These are phyloP conservation scores for Aspergillus amoenus DNA, from an alignment of 2,329 filamentous ascomycete species.

Conservation along the genomic window DNA sequence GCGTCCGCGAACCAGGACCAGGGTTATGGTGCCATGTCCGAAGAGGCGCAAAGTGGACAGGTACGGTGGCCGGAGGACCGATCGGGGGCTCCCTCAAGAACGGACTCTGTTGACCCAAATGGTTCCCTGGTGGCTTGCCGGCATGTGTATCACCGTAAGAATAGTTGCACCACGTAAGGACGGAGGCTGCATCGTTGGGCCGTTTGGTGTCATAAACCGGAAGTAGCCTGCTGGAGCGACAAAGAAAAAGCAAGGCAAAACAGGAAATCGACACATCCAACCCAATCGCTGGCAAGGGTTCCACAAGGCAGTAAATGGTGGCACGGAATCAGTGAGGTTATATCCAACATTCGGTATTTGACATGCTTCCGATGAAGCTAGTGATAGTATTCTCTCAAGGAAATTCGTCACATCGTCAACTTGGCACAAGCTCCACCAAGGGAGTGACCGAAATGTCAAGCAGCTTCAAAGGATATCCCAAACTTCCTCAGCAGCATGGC, in stretches of 20 bases:
- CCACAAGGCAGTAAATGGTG: constrained; percentile 5
- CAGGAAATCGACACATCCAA: constrained; percentile 14
- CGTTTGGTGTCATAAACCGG: neutral
- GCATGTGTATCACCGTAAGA: constrained; percentile 3
- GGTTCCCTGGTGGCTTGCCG: constrained; percentile 1
- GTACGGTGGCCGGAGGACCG: neutral
- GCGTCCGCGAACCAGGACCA: neutral
- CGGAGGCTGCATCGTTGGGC: constrained; percentile 5
- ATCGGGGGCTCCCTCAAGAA: too few species aligned
- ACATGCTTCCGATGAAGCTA: constrained; percentile 11
- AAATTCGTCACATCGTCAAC: constrained; percentile 32
- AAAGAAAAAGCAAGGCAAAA: constrained; percentile 15
- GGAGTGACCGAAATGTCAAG: constrained; percentile 2
- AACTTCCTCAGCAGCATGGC: constrained; percentile 93
- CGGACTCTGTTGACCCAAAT: neutral
- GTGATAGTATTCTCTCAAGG: constrained; percentile 21
- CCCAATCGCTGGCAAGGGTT: constrained; percentile 4
- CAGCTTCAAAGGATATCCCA: constrained; percentile 83
- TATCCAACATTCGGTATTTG: constrained; percentile 8
- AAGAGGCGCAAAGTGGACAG: neutral
- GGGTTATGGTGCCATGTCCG: neutral
- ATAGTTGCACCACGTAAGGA: neutral
- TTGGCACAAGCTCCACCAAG: constrained; percentile 11
- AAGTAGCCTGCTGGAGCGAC: constrained; percentile 5
- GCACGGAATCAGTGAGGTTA: constrained; percentile 4